These are phyloP conservation scores for Rhynchospora tenuis DNA, from an alignment of 176 grass and related monocot genomes.

Conservation along the genomic window DNA sequence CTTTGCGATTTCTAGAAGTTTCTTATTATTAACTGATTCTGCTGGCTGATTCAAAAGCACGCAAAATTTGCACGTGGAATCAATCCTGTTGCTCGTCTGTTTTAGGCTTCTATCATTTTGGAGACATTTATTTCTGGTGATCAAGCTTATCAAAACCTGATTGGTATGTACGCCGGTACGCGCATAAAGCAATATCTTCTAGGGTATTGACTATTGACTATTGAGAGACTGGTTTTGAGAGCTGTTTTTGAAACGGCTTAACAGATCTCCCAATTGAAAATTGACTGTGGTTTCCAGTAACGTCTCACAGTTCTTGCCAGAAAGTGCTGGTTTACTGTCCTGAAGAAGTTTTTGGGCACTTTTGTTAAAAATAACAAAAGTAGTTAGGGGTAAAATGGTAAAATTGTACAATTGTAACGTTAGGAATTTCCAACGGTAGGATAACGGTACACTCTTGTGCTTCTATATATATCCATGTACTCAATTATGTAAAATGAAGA, in stretches of 20 bases:
- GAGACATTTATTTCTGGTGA: conserved; percentile 17
- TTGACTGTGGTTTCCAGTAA: conserved; percentile 50
- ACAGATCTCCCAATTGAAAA: conserved; percentile 56
- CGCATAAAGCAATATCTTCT: conserved; percentile 46
- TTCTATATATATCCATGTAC: no score
- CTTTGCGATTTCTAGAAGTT: conserved; percentile 7
- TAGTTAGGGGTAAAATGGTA: no score
- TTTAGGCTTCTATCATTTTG: conserved; percentile 1
- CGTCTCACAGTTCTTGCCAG: conserved; percentile 49
- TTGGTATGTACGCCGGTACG: no score
- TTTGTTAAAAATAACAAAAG: no score
- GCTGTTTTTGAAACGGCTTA: conserved; percentile 40
- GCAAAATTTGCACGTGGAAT: neutral
- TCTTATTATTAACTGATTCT: conserved; percentile 3
- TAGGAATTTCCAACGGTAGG: no score
- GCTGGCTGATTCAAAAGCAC: neutral
- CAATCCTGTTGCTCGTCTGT: neutral
- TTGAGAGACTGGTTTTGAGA: conserved; percentile 30
- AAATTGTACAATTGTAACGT: no score
- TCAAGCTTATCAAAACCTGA: conserved; percentile 61
- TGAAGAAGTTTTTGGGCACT: conserved; percentile 46
- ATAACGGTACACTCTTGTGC: no score
- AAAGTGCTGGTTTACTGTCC: conserved; percentile 36
- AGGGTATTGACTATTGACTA: no score
- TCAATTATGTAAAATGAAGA: no score